Conservation (phyloP, 148 eudicot species). For the Amaranthus palmeri region DNA sequence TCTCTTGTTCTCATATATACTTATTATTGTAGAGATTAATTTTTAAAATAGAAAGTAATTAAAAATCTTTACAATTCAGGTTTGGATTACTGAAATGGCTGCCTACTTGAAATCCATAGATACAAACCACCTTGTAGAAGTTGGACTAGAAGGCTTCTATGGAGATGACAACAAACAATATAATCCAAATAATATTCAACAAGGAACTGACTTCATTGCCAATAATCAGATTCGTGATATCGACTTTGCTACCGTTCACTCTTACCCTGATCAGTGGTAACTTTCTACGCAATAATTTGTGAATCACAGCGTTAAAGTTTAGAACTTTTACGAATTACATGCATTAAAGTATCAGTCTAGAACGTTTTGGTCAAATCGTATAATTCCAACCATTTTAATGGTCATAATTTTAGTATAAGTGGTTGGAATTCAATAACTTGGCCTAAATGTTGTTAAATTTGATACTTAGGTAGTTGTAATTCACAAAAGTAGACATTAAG, state of each 20-base stretch:
- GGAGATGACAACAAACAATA: constrained; percentile 36
- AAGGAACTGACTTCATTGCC: constrained; percentile 61
- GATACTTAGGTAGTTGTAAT: no score
- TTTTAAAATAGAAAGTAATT: no score
- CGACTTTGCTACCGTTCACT: constrained; percentile 71
- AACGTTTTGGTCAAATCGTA: no score
- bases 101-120: constrained; percentile 63
- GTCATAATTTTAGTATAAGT: no score
- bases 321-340: neutral
- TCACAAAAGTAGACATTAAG: no score
- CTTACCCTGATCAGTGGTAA: constrained; percentile 65
- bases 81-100: constrained; percentile 65
- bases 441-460: no score
- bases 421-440: no score
- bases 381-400: no score
- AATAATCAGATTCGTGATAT: constrained; percentile 48
- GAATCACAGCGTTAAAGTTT: neutral
- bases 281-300: neutral
- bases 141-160: constrained; percentile 70
- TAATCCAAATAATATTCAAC: constrained; percentile 27
- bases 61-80: constrained; percentile 17
- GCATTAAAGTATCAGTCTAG: no score
- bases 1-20: no score
- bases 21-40: no score
- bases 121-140: constrained; percentile 47